Base-by-base conservation (phyloP, 257 asterid species). In the Penstemon davidsonii region DNA sequence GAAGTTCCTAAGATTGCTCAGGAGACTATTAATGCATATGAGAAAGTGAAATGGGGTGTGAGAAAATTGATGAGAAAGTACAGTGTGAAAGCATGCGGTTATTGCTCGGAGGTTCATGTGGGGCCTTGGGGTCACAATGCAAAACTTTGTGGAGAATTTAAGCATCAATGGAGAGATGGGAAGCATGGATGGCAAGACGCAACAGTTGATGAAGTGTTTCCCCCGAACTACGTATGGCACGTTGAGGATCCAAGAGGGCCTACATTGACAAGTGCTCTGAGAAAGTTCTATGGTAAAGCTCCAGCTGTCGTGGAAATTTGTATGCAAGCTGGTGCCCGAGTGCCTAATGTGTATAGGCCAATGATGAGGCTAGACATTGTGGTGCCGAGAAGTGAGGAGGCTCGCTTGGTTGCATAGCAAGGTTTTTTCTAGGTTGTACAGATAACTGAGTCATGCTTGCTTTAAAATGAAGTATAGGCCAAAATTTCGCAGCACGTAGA, bases 161-260 rank as follows among this genome's bases (percentile, higher is more conserved):
- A 93, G 87, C 97, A 93, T 78, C 97, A 90, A 7, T 90, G 96
- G 99, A 86, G 97, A 62, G 97, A 90, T 44, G 99, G 96, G 67
- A 90, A 90, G 73, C 97, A 93, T 65, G 99, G 97, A 6, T 93
- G 97, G 99, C 99, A 90, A 75, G 97, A 87, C 50, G 97, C 99
- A 0, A 90, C 86, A 0, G 89, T 90, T 47, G 99, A 93, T 52
- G 97, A 93, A 70, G 88, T 90, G 52, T 78, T 90, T 61, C 96
- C 97, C 0, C 96, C 96, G 0, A 93, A 93, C 67, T 84, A 84
- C 36, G 96, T 88, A 60, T 93, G 95, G 96, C 92, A 87, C 67
- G 94, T 84, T 15, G 76, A 76, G 62, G 96, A 93, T 50, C 90
- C 86, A 5, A 80, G 80, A 52, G 96, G 97, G 52, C 82, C 84